Evolutionary conservation across 2,329 filamentous ascomycete species (phyloP), one percentile per base, ranked within the genome.

Genomic region (Alternaria longipes): DNA sequence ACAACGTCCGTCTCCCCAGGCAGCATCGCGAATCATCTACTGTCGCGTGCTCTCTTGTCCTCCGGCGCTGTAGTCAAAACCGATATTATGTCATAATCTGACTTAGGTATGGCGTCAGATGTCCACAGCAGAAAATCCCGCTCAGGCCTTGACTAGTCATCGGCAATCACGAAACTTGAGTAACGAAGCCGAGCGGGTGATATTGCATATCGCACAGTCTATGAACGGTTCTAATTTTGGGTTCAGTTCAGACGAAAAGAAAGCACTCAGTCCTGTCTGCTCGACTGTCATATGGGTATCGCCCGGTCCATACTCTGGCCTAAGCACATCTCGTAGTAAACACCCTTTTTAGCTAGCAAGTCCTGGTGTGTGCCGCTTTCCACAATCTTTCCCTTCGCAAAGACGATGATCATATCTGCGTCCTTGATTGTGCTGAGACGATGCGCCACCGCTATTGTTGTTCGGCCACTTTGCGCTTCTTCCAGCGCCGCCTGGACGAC

Each of bases 361-460:
- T 82, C 77, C 44, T 74, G 69, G 67, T 83, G 82, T 4, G 67
- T 94, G 3, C 94, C 94, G 65, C 87, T 85, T 81, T 98, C 94
- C 1, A 93, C 91, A 49, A 98, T 88, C 57, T 86, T 85, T 5
- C 94, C 94, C 71, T 91, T 89, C 76, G 97, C 93, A 75, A 98
- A 95, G 4, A 98, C 94, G 68, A 96, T 95, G 71, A 98, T 98
- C 53, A 93, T 81, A 76, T 98, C 94, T 1, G 94, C 94, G 76
- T 95, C 94, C 75, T 97, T 93, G 65, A 98, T 97, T 0, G 94
- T 97, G 74, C 90, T 93, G 14, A 98, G 83, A 30, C 94, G 85
- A 80, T 99, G 95, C 8, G 95, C 95, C 0, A 99, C 94, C 1
- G 94, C 94, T 65, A 98, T 94, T 0, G 94, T 98, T 87, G 93